phyloP scores from a whole-genome alignment of 2,329 filamentous ascomycete genomes.

The Coniochaeta sp. region DNA sequence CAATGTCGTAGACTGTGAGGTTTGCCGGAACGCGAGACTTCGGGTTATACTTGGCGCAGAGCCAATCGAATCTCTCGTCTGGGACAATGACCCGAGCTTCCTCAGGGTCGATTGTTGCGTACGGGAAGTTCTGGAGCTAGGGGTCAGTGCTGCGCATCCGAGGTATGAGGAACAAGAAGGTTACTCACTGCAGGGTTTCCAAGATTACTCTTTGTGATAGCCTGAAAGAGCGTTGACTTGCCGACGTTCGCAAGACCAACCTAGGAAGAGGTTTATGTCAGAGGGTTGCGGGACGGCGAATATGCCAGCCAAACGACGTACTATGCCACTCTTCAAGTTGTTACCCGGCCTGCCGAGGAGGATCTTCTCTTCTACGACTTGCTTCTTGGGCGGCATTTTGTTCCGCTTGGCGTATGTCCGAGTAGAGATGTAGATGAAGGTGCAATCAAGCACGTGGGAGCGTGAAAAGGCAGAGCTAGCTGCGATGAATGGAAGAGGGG shows the following conservation, averaged over 20 bases:
- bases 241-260: conserved; percentile 98
- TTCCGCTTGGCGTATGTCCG: conserved; percentile 54
- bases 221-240: conserved; percentile 99
- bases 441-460: conserved; percentile 44
- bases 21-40: conserved; percentile 97
- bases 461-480: conserved; percentile 52
- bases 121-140: conserved; percentile 76
- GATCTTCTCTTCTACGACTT: conserved; percentile 87
- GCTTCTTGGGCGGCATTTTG: conserved; percentile 94
- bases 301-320: conserved; percentile 31
- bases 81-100: conserved; percentile 96
- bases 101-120: conserved; percentile 98
- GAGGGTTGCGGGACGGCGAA: conserved; percentile 27
- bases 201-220: conserved; percentile 94
- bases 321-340: conserved; percentile 98
- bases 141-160: conserved; percentile 19
- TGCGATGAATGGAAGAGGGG: conserved; percentile 14
- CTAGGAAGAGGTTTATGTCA: conserved; percentile 35
- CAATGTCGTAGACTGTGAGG: conserved; percentile 97
- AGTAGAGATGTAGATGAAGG: conserved; percentile 37
- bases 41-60: conserved; percentile 93
- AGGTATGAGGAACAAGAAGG: conserved; percentile 4
- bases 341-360: conserved; percentile 93
- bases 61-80: conserved; percentile 93
- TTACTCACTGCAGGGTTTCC: conserved; percentile 86